These are phyloP conservation scores for Hypomyces perniciosus DNA, from an alignment of 2,329 filamentous ascomycete species.

Conservation along the genomic window DNA sequence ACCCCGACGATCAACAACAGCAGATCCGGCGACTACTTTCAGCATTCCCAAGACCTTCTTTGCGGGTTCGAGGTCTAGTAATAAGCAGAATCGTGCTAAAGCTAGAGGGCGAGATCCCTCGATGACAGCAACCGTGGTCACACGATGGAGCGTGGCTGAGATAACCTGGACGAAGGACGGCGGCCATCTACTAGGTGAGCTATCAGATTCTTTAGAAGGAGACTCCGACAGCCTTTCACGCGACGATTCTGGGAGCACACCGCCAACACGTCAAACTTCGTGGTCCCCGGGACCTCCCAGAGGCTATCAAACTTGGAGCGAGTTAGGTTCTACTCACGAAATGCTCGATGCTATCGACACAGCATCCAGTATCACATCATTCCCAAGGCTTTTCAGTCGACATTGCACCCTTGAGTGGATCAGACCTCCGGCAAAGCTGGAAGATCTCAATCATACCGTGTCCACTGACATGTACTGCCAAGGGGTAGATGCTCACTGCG, in stretches of 20 bases:
- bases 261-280: background rate
- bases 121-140: constrained; percentile 24
- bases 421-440: constrained; percentile 18
- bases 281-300: background rate
- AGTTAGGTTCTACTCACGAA: background rate
- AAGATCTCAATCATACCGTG: constrained; percentile 10
- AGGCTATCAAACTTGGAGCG: background rate
- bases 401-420: constrained; percentile 29
- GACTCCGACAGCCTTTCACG: background rate
- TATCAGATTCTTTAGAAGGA: background rate
- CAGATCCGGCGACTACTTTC: constrained; percentile 30
- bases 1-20: constrained; percentile 17
- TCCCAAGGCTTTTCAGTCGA: constrained; percentile 27
- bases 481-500: constrained; percentile 27
- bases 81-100: constrained; percentile 19
- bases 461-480: constrained; percentile 21
- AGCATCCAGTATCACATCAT: constrained; percentile 28
- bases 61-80: constrained; percentile 17
- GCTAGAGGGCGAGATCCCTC: constrained; percentile 15
- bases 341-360: constrained; percentile 13
- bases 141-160: constrained; percentile 24
- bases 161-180: constrained; percentile 23
- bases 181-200: background rate
- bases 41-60: constrained; percentile 28
- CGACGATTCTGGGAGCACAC: background rate